Base-by-base conservation (phyloP, 768 basidiomycete genomes). In the Kwoniella bestiolae region DNA sequence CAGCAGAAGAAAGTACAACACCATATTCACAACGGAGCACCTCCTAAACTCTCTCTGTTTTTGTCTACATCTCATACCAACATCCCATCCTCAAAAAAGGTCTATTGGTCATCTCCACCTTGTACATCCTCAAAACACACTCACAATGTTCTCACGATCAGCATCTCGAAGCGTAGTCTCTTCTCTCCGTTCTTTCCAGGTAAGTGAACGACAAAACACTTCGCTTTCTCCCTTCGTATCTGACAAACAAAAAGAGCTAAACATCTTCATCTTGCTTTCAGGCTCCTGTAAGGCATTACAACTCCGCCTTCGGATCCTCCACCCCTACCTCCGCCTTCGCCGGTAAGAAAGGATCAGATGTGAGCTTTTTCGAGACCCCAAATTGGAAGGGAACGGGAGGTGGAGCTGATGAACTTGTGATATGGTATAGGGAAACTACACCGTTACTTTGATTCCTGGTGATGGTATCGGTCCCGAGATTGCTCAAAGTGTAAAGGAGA, bases 381-480 rank as follows among this genome's bases (percentile, higher is more conserved):
- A 3, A 14, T 44, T 41, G 21, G 23, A 9, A 41, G 25, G 14
- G 34, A 41, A 16, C 8, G 25, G 25, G 21, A 26, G 11, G 58
- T 60, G 58, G 58, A 60, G 58, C 47, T 34, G 21, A 50, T 21
- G 4, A 9, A 5, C n/a, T 34, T 45, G n/a, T n/a, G n/a, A n/a
- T 18, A 25, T 46, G 18, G 5, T 18, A 3, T 70, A 97, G 94
- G 94, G 94, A 64, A 96, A 95, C 85, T 96, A 95, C 83, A 88
- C 89, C 34, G 94, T 97, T 62, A 97, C 96, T 46, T 84, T 97
- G 66, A 93, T 98, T 82, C 93, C 95, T 32, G 95, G 95, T 80
- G 95, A 97, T 80, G 94, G 94, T 81, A 99, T 99, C 84, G 96
- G 96, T 49, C 94, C 96, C 38, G 96, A 99, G 85, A 98, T 99